Base-by-base conservation (phyloP, 257 asterid genomes). In the Solanum verrucosum region DNA sequence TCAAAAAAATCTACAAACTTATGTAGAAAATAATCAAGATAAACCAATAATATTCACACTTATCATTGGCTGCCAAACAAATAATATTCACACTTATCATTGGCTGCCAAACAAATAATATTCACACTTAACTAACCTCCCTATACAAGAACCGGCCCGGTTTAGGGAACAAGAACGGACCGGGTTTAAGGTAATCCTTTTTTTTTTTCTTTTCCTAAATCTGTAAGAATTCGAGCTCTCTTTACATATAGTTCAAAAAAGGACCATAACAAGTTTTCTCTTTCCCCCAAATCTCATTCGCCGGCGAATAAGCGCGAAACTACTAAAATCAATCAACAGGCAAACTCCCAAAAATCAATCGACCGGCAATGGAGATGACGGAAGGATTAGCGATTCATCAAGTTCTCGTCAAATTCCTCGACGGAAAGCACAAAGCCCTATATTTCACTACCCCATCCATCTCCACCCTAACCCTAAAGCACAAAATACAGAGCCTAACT, bases 401-500 rank as follows among this genome's bases (percentile, higher is more conserved):
- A 88, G 89, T 94, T 11, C 88, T 94, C 40, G 92, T 96, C 65
- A 96, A 95, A 92, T 91, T 93, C 88, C 93, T 96, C 67, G 94
- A 95, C 56, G 98, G 98, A 2, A 95, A 91, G 87, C 99, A 96
- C 91, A 91, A 81, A 87, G 52, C 91, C 90, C 70, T 96, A 89
- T 94, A 94, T 92, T 93, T 95, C 89, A 33, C 87, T 13, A 84
- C 90, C 63, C 92, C 95, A 11, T 90, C 92, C 14, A 87, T 94
- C 59, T 73, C 93, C 9, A 77, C 90, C 88, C 73, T 91, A 88
- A 86, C 88, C 90, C 95, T 95, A 72, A 94, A 94, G 82, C 89
- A 84, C 86, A 90, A 88, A n/a, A 92, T 95, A 90, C 91, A 95
- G 90, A 37, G 91, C 92, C 91, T 94, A 34, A 94, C 98, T 38